A percentile compares a stretch with the other conserved stretches of the same genome.
Evolutionary conservation across 108 stramenopile genomes (phyloP).

Genomic region (Epithemia pelagica): DNA sequence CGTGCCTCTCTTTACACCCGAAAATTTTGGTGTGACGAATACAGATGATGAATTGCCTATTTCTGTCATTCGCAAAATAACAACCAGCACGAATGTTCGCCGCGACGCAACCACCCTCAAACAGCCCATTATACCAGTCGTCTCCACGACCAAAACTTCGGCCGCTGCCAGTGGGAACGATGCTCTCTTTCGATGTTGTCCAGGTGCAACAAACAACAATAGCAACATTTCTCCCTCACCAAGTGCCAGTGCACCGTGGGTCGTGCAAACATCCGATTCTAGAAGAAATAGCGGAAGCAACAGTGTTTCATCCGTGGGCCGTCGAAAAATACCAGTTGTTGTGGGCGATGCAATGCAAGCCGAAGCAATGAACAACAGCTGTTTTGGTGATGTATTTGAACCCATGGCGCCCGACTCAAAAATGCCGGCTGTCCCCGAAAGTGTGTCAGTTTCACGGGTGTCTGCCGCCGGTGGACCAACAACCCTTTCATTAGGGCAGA

Average conservation of each 20-base stretch:
- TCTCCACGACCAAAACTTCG: not conserved
- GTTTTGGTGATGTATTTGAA: not conserved
- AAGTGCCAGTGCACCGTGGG: not conserved
- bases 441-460: not conserved
- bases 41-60: not conserved
- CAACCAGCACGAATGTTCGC: not conserved
- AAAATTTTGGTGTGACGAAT: not conserved
- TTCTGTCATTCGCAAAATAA: not conserved
- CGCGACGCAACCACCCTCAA: not conserved
- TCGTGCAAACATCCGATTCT: not conserved
- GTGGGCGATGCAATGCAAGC: not conserved
- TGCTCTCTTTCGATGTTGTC: not conserved
- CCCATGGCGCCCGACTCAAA: not conserved
- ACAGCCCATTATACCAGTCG: not conserved
- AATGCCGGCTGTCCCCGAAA: not conserved
- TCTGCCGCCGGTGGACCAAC: not conserved
- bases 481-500: not conserved
- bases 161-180: not conserved
- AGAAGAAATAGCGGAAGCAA: not conserved
- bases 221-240: not conserved
- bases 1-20: conserved; percentile 34
- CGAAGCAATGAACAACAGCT: not conserved
- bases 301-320: conserved; percentile 1
- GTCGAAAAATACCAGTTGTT: not conserved
- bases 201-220: not conserved